phyloP scores from a whole-genome alignment of 2,329 filamentous ascomycete genomes.

The Mycosphaerelloides madeirae region DNA sequence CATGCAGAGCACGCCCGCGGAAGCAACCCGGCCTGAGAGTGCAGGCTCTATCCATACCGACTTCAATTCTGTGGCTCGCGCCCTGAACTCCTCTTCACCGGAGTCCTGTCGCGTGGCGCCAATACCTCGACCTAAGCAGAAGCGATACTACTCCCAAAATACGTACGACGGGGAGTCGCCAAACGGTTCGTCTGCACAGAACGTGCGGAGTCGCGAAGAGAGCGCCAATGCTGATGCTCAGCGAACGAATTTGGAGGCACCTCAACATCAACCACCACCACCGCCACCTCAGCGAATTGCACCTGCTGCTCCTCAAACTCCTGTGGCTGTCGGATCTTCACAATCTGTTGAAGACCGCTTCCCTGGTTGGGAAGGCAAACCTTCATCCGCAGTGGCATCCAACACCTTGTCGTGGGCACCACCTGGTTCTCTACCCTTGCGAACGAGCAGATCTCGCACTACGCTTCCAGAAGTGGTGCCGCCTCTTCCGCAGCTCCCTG shows the following conservation, averaged over 20 bases:
- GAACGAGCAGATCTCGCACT: background rate
- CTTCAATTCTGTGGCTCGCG: conserved; percentile 6
- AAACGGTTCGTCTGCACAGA: no score
- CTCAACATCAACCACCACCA: no score
- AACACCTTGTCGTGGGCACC: conserved; percentile 2
- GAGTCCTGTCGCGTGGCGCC: background rate
- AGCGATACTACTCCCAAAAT: conserved; percentile 6
- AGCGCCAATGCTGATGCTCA: no score
- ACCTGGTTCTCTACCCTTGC: background rate
- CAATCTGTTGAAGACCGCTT: conserved; percentile 26
- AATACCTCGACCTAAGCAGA: background rate
- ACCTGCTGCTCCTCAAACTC: background rate
- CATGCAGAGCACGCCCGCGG: background rate
- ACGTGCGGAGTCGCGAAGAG: no score
- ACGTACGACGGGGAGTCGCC: no score
- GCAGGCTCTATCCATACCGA: conserved; percentile 1
- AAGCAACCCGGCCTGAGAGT: background rate
- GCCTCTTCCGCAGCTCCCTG: conserved; percentile 29
- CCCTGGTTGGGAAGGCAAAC: conserved; percentile 27
- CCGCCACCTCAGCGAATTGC: no score
- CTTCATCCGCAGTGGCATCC: conserved; percentile 12
- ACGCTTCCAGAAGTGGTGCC: conserved; percentile 17
- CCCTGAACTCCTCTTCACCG: conserved; percentile 9
- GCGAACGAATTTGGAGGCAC: no score
- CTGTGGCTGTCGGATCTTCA: conserved; percentile 11